A percentile compares a stretch with the other conserved stretches of the same genome.
These are phyloP conservation scores for Buddleja alternifolia DNA, from an alignment of 257 asterid genomes.

Conservation along the genomic window DNA sequence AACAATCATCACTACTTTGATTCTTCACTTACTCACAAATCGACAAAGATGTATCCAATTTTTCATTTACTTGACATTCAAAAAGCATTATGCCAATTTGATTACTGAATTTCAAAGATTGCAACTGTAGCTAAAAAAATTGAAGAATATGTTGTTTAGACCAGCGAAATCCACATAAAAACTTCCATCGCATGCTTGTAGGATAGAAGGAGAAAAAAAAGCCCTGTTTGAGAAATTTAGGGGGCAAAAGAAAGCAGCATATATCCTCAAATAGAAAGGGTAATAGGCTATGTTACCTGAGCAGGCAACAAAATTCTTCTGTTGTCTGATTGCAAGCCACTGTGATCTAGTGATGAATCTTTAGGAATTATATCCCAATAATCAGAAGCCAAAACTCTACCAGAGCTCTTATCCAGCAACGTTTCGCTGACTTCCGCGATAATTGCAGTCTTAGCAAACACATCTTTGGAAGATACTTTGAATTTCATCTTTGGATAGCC, in stretches of 20 bases:
- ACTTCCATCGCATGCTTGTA: slow-evolving; percentile 7
- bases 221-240: background rate
- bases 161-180: slow-evolving; percentile 6
- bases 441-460: slow-evolving; percentile 71
- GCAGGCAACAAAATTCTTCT: slow-evolving; percentile 70
- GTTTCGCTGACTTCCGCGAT: slow-evolving; percentile 65
- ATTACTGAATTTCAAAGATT: background rate
- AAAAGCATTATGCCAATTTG: background rate
- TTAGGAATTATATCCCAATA: slow-evolving; percentile 85
- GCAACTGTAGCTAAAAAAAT: slow-evolving; percentile 18
- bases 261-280: slow-evolving; percentile 27
- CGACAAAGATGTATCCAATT: background rate
- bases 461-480: slow-evolving; percentile 72
- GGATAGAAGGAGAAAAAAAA: slow-evolving; percentile 7
- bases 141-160: slow-evolving; percentile 1
- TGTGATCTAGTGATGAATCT: slow-evolving; percentile 52
- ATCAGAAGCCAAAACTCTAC: slow-evolving; percentile 56
- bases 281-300: slow-evolving; percentile 56
- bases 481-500: slow-evolving; percentile 79
- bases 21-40: slow-evolving; percentile 12
- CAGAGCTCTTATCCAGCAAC: slow-evolving; percentile 27
- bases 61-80: background rate
- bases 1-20: background rate
- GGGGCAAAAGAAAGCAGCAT: slow-evolving; percentile 10
- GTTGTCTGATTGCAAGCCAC: slow-evolving; percentile 34